These are phyloP conservation scores for Plasmodium gonderi DNA, from an alignment of 169 alveolate genomes.

Conservation along the genomic window DNA sequence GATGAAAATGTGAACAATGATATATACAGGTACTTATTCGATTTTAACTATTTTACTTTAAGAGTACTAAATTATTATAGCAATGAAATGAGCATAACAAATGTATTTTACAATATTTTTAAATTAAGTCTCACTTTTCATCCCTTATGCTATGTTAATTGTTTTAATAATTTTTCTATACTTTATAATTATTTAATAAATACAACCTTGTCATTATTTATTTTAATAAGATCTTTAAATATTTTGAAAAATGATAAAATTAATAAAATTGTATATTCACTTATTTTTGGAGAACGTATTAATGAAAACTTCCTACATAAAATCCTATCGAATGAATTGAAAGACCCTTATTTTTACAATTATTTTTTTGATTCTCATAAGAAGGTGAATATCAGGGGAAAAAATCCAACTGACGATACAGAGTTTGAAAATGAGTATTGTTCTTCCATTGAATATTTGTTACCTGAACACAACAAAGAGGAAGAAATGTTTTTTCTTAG, in stretches of 20 bases:
- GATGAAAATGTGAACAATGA: constrained; percentile 51
- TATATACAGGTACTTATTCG: constrained; percentile 40
- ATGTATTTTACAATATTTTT: constrained; percentile 27
- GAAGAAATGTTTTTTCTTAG: constrained; percentile 19
- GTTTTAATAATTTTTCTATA: constrained; percentile 47
- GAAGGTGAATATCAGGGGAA: constrained; percentile 8
- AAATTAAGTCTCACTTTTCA: constrained; percentile 24
- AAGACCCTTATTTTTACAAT: constrained; percentile 61
- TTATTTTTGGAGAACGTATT: constrained; percentile 57
- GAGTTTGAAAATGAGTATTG: constrained; percentile 65
- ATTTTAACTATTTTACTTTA: constrained; percentile 24
- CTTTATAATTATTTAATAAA: constrained; percentile 47
- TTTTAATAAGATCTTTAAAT: constrained; percentile 31
- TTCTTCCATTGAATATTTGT: constrained; percentile 22
- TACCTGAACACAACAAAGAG: constrained; percentile 55
- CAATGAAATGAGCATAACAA: neutral
- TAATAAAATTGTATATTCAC: constrained; percentile 28
- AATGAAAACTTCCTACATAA: constrained; percentile 15
- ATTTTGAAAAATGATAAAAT: constrained; percentile 51
- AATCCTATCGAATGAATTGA: constrained; percentile 50
- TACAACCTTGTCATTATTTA: constrained; percentile 32
- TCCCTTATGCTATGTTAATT: constrained; percentile 62
- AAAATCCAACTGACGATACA: constrained; percentile 1
- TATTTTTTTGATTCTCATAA: constrained; percentile 45
- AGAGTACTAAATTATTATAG: constrained; percentile 9